These are phyloP conservation scores for Carex scoparia DNA, from an alignment of 176 grass and related monocot species.

Conservation along the genomic window DNA sequence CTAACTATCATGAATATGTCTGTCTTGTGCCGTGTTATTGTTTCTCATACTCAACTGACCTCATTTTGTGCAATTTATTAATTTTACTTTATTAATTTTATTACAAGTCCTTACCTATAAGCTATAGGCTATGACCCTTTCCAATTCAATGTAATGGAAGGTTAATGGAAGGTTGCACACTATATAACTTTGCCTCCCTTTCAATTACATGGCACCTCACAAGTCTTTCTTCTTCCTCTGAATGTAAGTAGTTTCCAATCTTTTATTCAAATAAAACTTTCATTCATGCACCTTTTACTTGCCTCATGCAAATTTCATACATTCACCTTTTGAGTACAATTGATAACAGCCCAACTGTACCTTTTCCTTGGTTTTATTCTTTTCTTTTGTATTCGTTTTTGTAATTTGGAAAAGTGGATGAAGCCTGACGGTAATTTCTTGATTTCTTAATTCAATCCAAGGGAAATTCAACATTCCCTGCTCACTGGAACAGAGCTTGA, in stretches of 20 bases:
- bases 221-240: not conserved
- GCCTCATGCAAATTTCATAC: too few species aligned
- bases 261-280: not conserved
- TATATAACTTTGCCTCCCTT: not conserved
- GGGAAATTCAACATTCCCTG: not conserved
- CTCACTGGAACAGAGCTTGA: not conserved
- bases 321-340: not conserved
- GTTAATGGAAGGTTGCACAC: not conserved
- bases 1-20: not conserved
- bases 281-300: not conserved
- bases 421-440: not conserved
- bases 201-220: not conserved
- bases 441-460: not conserved
- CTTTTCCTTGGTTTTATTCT: not conserved
- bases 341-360: not conserved
- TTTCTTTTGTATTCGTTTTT: not conserved
- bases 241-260: constrained; percentile 5
- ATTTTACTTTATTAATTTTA: not conserved
- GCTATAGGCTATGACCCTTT: not conserved
- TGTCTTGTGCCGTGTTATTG: not conserved
- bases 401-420: not conserved
- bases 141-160: not conserved
- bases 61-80: not conserved
- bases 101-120: not conserved
- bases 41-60: not conserved